Evolutionary conservation across 2,329 filamentous ascomycete genomes (phyloP).

Genomic region (Penicillium griseofulvum): DNA sequence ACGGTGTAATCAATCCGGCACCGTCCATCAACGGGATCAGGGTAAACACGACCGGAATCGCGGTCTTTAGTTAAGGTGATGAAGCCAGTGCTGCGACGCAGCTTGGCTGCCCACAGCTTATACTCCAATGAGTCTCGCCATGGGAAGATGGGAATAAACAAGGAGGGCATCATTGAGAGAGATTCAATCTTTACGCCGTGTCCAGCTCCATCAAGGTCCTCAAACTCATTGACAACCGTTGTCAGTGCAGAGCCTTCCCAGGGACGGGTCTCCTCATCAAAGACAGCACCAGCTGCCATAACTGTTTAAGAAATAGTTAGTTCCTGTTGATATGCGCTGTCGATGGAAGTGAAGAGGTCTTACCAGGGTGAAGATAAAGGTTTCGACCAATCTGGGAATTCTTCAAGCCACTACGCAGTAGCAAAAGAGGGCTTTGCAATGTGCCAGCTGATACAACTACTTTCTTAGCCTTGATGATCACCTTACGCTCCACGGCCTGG

Average conservation of each 20-base stretch:
- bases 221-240: slow-evolving; percentile 70
- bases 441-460: slow-evolving; percentile 77
- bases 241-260: slow-evolving; percentile 82
- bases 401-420: slow-evolving; percentile 74
- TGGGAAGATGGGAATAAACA: slow-evolving; percentile 60
- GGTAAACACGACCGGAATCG: slow-evolving; percentile 70
- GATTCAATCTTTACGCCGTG: slow-evolving; percentile 82
- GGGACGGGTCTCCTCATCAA: slow-evolving; percentile 66
- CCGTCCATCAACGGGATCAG: slow-evolving; percentile 65
- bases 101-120: slow-evolving; percentile 68
- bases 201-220: slow-evolving; percentile 75
- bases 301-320: slow-evolving; percentile 19
- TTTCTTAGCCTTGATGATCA: slow-evolving; percentile 74
- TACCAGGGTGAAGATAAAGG: slow-evolving; percentile 76
- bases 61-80: slow-evolving; percentile 74
- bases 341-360: slow-evolving; percentile 39
- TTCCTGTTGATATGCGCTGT: not conserved
- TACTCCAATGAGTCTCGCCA: slow-evolving; percentile 68
- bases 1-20: slow-evolving; percentile 68
- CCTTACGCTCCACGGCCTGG: slow-evolving; percentile 54
- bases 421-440: slow-evolving; percentile 71
- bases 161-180: slow-evolving; percentile 69
- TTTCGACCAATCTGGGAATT: slow-evolving; percentile 81
- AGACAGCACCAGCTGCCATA: slow-evolving; percentile 55
- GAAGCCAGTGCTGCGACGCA: slow-evolving; percentile 67